Evolutionary conservation across 305 asterid species (phyloP).

Genomic region (Fraxinus angustifolia): DNA sequence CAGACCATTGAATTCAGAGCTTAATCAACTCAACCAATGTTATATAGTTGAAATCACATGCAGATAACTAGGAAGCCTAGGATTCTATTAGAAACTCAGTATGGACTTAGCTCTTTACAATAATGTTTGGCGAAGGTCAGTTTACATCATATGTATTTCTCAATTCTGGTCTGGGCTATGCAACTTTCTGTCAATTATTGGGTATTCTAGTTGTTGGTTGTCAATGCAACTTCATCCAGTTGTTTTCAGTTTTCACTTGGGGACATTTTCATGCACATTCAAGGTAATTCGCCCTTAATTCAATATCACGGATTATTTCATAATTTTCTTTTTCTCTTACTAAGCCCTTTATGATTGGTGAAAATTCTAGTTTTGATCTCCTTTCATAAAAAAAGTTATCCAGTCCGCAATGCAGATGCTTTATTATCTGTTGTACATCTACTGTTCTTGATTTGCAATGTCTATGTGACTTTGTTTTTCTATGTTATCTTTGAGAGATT

Average conservation of each 20-base stretch:
- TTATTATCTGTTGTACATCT: neutral
- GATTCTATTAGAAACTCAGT: neutral
- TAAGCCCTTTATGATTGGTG: neutral
- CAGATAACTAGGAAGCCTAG: neutral
- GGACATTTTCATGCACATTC: neutral
- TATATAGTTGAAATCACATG: neutral
- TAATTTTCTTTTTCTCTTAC: neutral
- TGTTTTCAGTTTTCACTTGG: constrained; percentile 1
- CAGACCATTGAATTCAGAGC: neutral
- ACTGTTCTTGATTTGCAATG: neutral
- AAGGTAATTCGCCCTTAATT: neutral
- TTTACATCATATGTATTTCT: neutral
- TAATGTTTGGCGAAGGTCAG: neutral
- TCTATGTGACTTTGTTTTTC: neutral
- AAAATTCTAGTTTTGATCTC: constrained; percentile 1
- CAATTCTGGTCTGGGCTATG: neutral
- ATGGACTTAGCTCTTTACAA: neutral
- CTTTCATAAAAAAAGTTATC: neutral
- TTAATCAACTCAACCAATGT: neutral
- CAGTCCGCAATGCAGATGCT: neutral
- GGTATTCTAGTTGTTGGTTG: neutral
- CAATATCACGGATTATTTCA: neutral
- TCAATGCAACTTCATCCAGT: neutral
- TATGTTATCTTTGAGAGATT: neutral
- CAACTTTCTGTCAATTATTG: neutral